These are phyloP conservation scores for Extremus antarcticus DNA, from an alignment of 495 filamentous ascomycete species.

Conservation along the genomic window DNA sequence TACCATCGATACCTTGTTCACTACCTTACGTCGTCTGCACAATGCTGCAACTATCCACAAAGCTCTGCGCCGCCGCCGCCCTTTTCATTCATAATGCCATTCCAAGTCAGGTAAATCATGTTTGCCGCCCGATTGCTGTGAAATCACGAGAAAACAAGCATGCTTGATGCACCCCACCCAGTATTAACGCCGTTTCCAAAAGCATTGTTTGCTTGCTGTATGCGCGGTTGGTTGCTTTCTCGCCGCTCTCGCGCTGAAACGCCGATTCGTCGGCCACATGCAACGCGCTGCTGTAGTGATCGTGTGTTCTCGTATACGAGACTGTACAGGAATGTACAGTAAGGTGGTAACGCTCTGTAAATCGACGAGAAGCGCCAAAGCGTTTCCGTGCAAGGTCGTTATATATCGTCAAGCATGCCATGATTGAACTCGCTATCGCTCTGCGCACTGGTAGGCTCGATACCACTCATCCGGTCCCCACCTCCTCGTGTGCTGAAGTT, in stretches of 20 bases:
- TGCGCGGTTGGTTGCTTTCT: neutral
- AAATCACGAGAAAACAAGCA: no score
- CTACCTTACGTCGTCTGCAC: no score
- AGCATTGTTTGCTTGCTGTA: neutral
- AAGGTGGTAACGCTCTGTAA: no score
- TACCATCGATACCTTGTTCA: no score
- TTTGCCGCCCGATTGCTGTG: neutral
- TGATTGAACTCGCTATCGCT: slow-evolving; percentile 30
- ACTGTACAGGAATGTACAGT: no score
- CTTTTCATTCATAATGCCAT: neutral
- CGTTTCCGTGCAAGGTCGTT: no score
- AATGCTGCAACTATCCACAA: neutral
- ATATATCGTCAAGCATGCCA: slow-evolving; percentile 30
- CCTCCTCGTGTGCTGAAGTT: slow-evolving; percentile 12
- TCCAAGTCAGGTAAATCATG: no score
- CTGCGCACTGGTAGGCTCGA: slow-evolving; percentile 23
- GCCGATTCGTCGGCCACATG: no score
- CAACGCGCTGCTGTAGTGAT: neutral
- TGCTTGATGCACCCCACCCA: no score
- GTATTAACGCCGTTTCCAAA: slow-evolving; percentile 1
- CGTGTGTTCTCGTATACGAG: no score
- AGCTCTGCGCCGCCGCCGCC: neutral
- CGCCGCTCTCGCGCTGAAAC: no score
- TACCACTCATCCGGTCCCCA: slow-evolving; percentile 32
- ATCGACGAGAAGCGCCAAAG: no score